Base-by-base conservation (phyloP, 2,329 filamentous ascomycete genomes). In the Ophiostoma piceae region DNA sequence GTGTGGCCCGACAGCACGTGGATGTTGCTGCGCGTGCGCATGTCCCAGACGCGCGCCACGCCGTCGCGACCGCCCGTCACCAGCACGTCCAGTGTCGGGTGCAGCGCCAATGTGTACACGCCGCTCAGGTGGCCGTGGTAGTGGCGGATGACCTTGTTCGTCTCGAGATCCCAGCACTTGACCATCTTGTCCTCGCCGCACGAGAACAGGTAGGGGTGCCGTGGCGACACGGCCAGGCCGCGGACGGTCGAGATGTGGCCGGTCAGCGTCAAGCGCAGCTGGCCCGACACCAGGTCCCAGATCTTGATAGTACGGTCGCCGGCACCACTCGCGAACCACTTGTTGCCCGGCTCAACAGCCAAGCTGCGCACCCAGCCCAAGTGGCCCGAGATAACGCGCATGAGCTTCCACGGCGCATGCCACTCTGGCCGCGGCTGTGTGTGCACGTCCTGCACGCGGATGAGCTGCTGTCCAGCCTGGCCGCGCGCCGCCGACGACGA, bases 141-240 rank as follows among this genome's bases (percentile, higher is more conserved):
- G 80, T 97, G 93, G 54, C 94, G 88, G 77, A 98, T 97, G 71
- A 99, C 95, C 80, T 97, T 97, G 83, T 99, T 99, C n/a, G 94
- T 97, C 80, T 99, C 95, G 74, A 99, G 82, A 82, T 99, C 95
- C 95, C 95, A 99, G 81, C 95, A 99, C 81, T 99, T 99, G 73
- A 99, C 95, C 94, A 97, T 97, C 83, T 99, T 99, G 79, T 99
- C 95, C 80, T 99, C 95, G 71, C 92, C 96, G 77, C 95, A 99
- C 12, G 93, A 97, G 80, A 99, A 99, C 11, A 99, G 85, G 77
- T 99, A 99, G 0, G 95, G 96, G 80, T 99, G 95, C 66, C 95
- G 85, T 19, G 94, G 92, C 26, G 92, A 97, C 8, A 99, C 92
- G 0, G 94, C 95, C 66, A 99, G 85, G 1, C 95, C 95, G 68